Conservation (phyloP, 345 rosid species). For the Euphorbia lathyris region DNA sequence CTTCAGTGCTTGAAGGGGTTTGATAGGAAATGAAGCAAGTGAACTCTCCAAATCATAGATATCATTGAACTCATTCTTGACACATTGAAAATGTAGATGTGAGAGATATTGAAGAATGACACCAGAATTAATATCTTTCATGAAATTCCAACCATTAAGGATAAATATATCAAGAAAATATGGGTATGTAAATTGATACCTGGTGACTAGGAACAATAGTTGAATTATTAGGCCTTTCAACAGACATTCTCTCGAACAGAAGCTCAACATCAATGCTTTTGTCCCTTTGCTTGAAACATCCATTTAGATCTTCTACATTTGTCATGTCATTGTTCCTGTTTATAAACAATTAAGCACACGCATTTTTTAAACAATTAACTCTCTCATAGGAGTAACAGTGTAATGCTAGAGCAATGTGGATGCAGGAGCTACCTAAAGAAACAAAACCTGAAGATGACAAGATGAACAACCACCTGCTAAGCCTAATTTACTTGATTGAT, state of each 20-base stretch:
- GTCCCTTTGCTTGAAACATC: constrained; percentile 41
- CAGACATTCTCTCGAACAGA: constrained; percentile 35
- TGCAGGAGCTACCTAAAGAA: too few relatives aligned
- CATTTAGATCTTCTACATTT: constrained; percentile 50
- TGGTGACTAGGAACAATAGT: constrained; percentile 52
- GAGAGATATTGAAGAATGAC: constrained; percentile 18
- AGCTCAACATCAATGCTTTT: constrained; percentile 34
- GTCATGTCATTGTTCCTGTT: constrained; percentile 44
- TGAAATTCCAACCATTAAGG: neutral
- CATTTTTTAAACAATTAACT: too few relatives aligned
- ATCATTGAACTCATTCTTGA: constrained; percentile 62
- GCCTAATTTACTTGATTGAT: too few relatives aligned
- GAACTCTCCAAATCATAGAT: constrained; percentile 74
- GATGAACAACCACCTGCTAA: too few relatives aligned
- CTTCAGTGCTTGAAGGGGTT: constrained; percentile 88
- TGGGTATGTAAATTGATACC: constrained; percentile 36
- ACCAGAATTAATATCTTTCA: neutral
- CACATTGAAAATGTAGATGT: constrained; percentile 23
- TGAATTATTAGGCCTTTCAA: constrained; percentile 44
- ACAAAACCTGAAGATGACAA: too few relatives aligned
- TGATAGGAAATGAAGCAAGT: constrained; percentile 69
- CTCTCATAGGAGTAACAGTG: too few relatives aligned
- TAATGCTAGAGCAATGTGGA: too few relatives aligned
- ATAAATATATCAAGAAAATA: constrained; percentile 3
- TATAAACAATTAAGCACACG: too few relatives aligned